Evolutionary conservation across 176 grass and related monocot genomes (phyloP).

Genomic region (Aegilops speltoides): DNA sequence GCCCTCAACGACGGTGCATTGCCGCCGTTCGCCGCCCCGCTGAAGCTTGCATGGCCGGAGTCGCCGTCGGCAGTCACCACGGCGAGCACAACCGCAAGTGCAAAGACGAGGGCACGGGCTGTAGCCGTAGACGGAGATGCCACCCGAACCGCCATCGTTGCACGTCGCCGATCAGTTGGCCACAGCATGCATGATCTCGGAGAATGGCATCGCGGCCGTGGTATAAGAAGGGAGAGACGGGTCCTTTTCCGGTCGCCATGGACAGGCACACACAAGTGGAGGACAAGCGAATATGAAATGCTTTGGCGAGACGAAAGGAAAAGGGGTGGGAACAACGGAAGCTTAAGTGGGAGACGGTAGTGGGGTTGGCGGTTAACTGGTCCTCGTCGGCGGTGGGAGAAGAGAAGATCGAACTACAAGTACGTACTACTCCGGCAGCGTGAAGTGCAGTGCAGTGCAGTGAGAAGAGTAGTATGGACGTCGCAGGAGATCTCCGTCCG

Average conservation of each 20-base stretch:
- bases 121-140: not conserved
- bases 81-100: not conserved
- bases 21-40: too few species aligned
- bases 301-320: slow-evolving; percentile 15
- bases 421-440: not conserved
- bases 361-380: slow-evolving; percentile 56
- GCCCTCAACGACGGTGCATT: not conserved
- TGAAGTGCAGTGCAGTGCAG: not conserved
- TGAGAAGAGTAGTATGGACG: too few species aligned
- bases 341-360: slow-evolving; percentile 28
- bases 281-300: not conserved
- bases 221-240: slow-evolving; percentile 10
- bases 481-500: too few species aligned
- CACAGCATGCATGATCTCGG: not conserved
- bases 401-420: not conserved
- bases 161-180: not conserved
- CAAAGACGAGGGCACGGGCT: not conserved
- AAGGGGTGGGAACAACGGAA: slow-evolving; percentile 39
- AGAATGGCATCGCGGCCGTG: not conserved
- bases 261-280: slow-evolving; percentile 18
- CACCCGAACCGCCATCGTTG: not conserved
- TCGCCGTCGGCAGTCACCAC: not conserved
- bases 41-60: not conserved
- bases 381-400: slow-evolving; percentile 48
- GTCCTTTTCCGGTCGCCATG: slow-evolving; percentile 12